Conservation (phyloP, 176 grass and related monocot genomes). For the Oryza longistaminata region DNA sequence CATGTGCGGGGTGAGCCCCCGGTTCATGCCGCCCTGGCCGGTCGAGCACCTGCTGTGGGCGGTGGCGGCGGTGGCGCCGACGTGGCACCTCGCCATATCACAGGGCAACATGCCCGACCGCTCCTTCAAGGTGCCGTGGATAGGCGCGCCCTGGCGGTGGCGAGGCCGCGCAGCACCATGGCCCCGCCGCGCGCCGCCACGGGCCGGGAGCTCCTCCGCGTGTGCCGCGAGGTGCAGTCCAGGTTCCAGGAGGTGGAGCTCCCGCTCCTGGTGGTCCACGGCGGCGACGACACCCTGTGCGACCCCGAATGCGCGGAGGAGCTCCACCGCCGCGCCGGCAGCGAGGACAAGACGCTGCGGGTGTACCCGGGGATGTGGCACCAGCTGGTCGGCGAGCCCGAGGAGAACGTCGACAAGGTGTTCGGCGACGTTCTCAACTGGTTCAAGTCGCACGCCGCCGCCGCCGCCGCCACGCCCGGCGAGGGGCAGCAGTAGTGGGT, state of each 20-base stretch:
- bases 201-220: conserved; percentile 73
- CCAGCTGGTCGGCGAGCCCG: conserved; percentile 82
- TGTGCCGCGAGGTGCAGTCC: conserved; percentile 71
- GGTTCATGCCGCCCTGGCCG: conserved; percentile 86
- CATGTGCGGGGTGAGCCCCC: conserved; percentile 88
- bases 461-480: too few species aligned
- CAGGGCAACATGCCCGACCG: conserved; percentile 66
- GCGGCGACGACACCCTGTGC: conserved; percentile 70
- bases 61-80: conserved; percentile 55
- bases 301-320: conserved; percentile 78
- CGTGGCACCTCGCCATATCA: conserved; percentile 69
- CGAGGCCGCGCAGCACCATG: conserved; percentile 55
- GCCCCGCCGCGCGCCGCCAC: conserved; percentile 59
- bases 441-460: conserved; percentile 46
- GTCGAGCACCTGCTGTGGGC: conserved; percentile 68
- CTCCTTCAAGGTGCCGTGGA: conserved; percentile 85
- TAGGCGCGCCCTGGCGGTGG: conserved; percentile 58
- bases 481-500: neutral
- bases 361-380: conserved; percentile 90
- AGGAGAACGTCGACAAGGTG: conserved; percentile 75
- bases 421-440: conserved; percentile 75
- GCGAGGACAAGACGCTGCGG: conserved; percentile 72
- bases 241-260: conserved; percentile 68
- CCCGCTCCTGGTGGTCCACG: conserved; percentile 75
- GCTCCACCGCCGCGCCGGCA: conserved; percentile 52